Evolutionary conservation across 192 early-diverging fungal species (phyloP), one percentile per base, ranked within the genome.

Genomic region (Umbelopsis vinacea): DNA sequence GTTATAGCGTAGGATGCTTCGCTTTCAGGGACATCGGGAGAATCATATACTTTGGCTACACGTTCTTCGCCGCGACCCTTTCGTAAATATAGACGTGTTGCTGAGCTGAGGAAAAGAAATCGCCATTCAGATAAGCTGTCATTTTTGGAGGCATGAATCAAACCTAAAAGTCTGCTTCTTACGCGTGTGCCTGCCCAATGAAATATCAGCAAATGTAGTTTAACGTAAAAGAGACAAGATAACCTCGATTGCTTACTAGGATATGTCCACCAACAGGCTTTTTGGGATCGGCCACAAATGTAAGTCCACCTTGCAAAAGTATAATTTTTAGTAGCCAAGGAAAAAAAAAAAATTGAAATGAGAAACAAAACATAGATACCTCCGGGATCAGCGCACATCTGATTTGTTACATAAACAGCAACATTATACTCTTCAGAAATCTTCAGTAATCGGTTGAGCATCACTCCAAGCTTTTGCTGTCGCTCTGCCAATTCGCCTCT

Each of bases 341-440:
- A 10, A 23, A 17, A 6, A 35, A 15, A 10, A 40, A 17, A 6
- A 35, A 15, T 43, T 14, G 12, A 37, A 71, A 23, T 84, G 73
- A 8, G 5, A 23, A 53, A 52, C 14, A 23, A 15, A 2, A 52
- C 5, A 38, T 11, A 23, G n/a, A 55, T 48, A 71, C 78, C 78
- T 37, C 78, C 78, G 17, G 78, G 78, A 67, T 79, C 78, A 15
- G 76, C 53, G 21, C 54, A 74, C 17, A 87, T 85, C 73, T 91
- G 90, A 68, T 96, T 96, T 15, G 94, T 95, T 52, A 96, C 83
- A 70, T 87, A 93, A 7, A 96, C 83, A 17, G 93, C 94, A 4
- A 95, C 84, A 75, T 94, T 94, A 74, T 91, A 95, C 67, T 94
- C 93, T 73, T 96, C 94, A 0, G 94, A 87, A 12, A 96, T 85